Evolutionary conservation across 306 rosid species (phyloP).

Genomic region (Corylus heterophylla): DNA sequence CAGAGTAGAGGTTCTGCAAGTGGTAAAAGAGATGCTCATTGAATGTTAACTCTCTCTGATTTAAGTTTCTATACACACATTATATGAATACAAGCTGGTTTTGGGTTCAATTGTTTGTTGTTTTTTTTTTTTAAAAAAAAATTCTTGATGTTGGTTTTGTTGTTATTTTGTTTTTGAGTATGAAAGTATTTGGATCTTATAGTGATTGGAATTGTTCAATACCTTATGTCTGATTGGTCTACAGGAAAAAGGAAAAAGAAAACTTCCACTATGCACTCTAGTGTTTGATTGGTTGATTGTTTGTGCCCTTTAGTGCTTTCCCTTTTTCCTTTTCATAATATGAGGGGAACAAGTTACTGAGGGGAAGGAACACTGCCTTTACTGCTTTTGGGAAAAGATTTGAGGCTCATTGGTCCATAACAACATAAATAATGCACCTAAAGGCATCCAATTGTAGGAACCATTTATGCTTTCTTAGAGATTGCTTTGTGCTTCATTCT

Average conservation of each 20-base stretch:
- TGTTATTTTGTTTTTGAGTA: neutral
- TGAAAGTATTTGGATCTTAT: neutral
- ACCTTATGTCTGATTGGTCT: neutral
- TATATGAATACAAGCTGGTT: conserved; percentile 9
- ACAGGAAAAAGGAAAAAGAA: neutral
- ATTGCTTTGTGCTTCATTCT: neutral
- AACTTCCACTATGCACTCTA: neutral
- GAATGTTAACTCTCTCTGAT: conserved; percentile 3
- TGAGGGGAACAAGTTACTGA: neutral
- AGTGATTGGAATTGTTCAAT: neutral
- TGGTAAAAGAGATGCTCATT: neutral
- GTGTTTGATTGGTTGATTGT: neutral
- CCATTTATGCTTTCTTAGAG: neutral
- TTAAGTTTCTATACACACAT: conserved; percentile 12
- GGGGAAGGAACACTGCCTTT: neutral
- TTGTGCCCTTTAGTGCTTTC: too few relatives aligned
- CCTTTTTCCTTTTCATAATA: neutral
- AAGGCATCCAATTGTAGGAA: neutral
- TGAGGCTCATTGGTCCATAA: neutral
- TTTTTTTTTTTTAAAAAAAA: too few relatives aligned
- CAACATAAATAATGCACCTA: neutral
- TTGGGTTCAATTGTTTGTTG: neutral
- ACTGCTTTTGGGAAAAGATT: neutral
- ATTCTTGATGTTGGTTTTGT: neutral
- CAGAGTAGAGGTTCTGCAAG: conserved; percentile 1